Evolutionary conservation across 805 yeast genomes (phyloP).

Genomic region (Ogataea methylovora): DNA sequence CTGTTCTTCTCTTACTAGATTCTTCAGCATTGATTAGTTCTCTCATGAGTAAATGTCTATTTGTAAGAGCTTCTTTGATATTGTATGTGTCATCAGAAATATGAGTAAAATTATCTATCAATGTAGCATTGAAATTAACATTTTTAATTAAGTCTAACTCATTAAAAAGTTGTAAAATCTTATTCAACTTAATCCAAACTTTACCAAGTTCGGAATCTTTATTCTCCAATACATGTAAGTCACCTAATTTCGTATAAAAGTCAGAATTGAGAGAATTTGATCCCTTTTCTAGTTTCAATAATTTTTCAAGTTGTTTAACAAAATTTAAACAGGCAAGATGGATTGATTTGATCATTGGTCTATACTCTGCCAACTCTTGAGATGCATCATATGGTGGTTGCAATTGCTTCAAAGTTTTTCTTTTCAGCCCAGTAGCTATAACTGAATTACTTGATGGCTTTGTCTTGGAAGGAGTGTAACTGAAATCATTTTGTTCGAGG

Average conservation of each 20-base stretch:
- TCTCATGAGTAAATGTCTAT: slow-evolving; percentile 87
- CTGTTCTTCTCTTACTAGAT: slow-evolving; percentile 60
- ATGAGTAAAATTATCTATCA: slow-evolving; percentile 67
- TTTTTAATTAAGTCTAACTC: slow-evolving; percentile 71
- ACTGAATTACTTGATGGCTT: slow-evolving; percentile 31
- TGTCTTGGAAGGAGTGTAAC: slow-evolving; percentile 31
- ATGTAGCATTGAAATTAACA: slow-evolving; percentile 60
- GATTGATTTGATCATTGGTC: slow-evolving; percentile 79
- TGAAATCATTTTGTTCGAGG: slow-evolving; percentile 29
- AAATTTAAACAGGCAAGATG: slow-evolving; percentile 55
- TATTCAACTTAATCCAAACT: slow-evolving; percentile 74
- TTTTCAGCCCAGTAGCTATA: slow-evolving; percentile 75
- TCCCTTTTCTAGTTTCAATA: slow-evolving; percentile 52
- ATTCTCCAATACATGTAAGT: slow-evolving; percentile 32
- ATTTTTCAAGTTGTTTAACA: slow-evolving; percentile 41
- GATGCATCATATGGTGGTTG: slow-evolving; percentile 89
- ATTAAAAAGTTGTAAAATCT: slow-evolving; percentile 60
- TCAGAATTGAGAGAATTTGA: slow-evolving; percentile 39
- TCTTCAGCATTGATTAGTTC: slow-evolving; percentile 78
- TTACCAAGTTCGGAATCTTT: slow-evolving; percentile 60
- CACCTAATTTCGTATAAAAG: slow-evolving; percentile 31
- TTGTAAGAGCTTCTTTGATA: slow-evolving; percentile 88
- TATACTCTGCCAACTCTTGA: slow-evolving; percentile 69
- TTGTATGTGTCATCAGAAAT: slow-evolving; percentile 72
- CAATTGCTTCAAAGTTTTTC: slow-evolving; percentile 87